Evolutionary conservation across 2,329 filamentous ascomycete species (phyloP).

Genomic region (Coniochaeta prunicola): DNA sequence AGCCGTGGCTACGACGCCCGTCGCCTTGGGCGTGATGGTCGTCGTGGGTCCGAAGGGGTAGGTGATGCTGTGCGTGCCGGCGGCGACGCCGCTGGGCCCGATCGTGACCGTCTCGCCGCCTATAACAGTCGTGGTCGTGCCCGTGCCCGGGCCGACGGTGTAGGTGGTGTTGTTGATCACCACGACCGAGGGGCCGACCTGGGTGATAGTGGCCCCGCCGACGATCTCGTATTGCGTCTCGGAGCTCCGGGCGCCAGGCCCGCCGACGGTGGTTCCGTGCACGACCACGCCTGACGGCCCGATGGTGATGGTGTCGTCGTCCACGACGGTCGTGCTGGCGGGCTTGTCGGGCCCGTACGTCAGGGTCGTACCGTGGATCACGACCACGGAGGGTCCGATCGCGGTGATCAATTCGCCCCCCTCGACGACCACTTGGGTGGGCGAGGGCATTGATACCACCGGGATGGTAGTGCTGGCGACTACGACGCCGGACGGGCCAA

Average conservation of each 20-base stretch:
- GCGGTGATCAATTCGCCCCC: conserved; percentile 37
- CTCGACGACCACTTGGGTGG: conserved; percentile 36
- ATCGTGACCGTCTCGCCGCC: conserved; percentile 45
- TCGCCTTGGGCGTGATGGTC: conserved; percentile 27
- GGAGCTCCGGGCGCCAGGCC: conserved; percentile 23
- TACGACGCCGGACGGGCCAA: conserved; percentile 24
- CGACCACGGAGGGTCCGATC: conserved; percentile 35
- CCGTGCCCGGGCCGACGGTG: conserved; percentile 38
- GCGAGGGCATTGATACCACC: conserved; percentile 23
- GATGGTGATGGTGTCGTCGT: conserved; percentile 44
- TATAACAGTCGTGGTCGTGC: conserved; percentile 36
- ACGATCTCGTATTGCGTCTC: conserved; percentile 38
- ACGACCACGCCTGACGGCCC: conserved; percentile 36
- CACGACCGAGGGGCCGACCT: conserved; percentile 38
- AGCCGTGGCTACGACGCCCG: conserved; percentile 10
- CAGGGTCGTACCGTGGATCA: conserved; percentile 30
- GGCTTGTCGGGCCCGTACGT: conserved; percentile 32
- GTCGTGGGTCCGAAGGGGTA: conserved; percentile 38
- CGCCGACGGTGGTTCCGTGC: conserved; percentile 35
- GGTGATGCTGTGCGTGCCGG: conserved; percentile 35
- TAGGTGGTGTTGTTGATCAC: conserved; percentile 44
- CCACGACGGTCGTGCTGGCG: conserved; percentile 30
- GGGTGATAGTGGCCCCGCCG: conserved; percentile 45
- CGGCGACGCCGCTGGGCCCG: conserved; percentile 39
- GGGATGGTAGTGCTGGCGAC: conserved; percentile 29